These are phyloP conservation scores for Stagonosporopsis rhizophila DNA, from an alignment of 2,329 filamentous ascomycete genomes.

Conservation along the genomic window DNA sequence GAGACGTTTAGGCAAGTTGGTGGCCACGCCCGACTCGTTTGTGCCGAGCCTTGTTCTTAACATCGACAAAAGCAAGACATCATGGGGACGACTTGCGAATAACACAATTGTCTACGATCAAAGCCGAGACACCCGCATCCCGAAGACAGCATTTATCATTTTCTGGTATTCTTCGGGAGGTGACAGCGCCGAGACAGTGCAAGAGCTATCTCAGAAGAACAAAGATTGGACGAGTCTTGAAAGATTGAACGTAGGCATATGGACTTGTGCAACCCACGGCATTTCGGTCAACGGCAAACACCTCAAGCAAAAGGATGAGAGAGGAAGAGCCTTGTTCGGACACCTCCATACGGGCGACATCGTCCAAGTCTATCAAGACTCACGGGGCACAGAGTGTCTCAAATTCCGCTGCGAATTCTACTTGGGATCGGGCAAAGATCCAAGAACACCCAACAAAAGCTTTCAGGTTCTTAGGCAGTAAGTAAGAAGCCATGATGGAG, in stretches of 20 bases:
- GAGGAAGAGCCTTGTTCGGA: slow-evolving; percentile 64
- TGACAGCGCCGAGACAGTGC: slow-evolving; percentile 67
- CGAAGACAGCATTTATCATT: slow-evolving; percentile 81
- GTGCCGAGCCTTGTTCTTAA: slow-evolving; percentile 67
- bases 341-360: slow-evolving; percentile 78
- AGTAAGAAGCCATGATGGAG: background rate
- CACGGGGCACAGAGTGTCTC: slow-evolving; percentile 43
- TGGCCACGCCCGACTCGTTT: slow-evolving; percentile 70
- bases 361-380: slow-evolving; percentile 71
- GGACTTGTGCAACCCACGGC: slow-evolving; percentile 77
- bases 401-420: slow-evolving; percentile 55
- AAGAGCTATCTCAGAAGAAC: slow-evolving; percentile 51
- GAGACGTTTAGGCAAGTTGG: slow-evolving; percentile 67
- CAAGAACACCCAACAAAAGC: slow-evolving; percentile 33
- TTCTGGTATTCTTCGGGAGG: slow-evolving; percentile 68
- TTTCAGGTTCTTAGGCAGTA: slow-evolving; percentile 28
- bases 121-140: slow-evolving; percentile 72
- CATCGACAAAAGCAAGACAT: slow-evolving; percentile 71
- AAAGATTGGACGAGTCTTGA: slow-evolving; percentile 62
- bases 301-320: slow-evolving; percentile 64
- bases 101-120: slow-evolving; percentile 74
- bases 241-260: slow-evolving; percentile 73
- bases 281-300: slow-evolving; percentile 78
- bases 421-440: slow-evolving; percentile 46
- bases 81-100: slow-evolving; percentile 75